Conservation (phyloP, 83 land plant species). For the Thuja plicata region DNA sequence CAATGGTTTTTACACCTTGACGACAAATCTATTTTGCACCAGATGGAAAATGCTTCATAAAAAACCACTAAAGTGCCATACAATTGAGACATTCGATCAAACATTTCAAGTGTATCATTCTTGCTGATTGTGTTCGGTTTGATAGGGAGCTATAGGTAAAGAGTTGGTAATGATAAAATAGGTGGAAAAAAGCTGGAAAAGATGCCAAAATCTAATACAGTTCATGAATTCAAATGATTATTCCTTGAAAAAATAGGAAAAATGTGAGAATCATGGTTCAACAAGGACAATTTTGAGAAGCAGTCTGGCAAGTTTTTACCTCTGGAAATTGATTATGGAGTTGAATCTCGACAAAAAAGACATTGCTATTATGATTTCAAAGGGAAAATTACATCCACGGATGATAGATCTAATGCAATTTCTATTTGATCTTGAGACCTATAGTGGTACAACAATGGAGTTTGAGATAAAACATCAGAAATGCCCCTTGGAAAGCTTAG, state of each 20-base stretch:
- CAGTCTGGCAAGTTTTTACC: constrained; percentile 88
- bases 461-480: constrained; percentile 95
- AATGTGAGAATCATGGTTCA: constrained; percentile 82
- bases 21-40: too few relatives aligned
- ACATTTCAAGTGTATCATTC: too few relatives aligned
- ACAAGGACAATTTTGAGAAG: constrained; percentile 66
- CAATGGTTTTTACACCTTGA: too few relatives aligned
- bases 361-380: constrained; percentile 20
- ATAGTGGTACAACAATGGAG: constrained; percentile 98
- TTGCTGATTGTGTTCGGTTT: too few relatives aligned
- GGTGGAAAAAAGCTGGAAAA: constrained; percentile 87
- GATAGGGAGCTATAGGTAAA: too few relatives aligned
- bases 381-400: constrained; percentile 67
- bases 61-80: too few relatives aligned
- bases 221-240: constrained; percentile 79
- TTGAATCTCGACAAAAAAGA: constrained; percentile 50
- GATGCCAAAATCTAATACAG: constrained; percentile 68
- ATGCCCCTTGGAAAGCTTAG: constrained; percentile 99
- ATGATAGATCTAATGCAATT: constrained; percentile 75
- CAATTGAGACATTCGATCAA: too few relatives aligned
- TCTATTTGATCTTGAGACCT: constrained; percentile 93
- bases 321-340: constrained; percentile 97
- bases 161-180: constrained; percentile 81
- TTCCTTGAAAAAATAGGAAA: constrained; percentile 96
- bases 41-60: too few relatives aligned